These are phyloP conservation scores for Picea abies DNA, from an alignment of 83 land plant genomes.

Conservation along the genomic window DNA sequence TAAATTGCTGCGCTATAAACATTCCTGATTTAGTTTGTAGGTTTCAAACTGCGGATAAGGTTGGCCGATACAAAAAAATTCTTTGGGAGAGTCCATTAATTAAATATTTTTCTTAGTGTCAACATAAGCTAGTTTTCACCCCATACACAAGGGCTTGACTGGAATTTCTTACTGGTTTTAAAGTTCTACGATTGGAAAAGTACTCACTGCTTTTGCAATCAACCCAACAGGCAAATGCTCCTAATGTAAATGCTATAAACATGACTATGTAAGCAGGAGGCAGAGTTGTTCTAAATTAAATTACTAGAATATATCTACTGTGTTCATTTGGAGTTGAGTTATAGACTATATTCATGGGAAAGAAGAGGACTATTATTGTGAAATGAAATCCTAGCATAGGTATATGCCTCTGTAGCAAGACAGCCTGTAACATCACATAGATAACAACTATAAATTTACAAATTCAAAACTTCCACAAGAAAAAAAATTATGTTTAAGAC, in stretches of 20 bases:
- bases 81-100: neutral
- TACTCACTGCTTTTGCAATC: neutral
- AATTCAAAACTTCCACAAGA: no score
- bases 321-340: no score
- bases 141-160: neutral
- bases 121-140: neutral
- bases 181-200: neutral
- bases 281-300: neutral
- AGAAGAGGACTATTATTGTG: no score
- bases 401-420: no score
- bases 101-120: neutral
- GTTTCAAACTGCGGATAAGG: no score
- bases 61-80: no score
- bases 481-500: no score
- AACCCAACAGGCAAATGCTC: neutral
- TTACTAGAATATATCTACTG: no score
- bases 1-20: no score
- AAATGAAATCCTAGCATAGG: neutral
- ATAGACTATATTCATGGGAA: neutral
- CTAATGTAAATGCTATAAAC: neutral
- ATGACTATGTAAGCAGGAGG: neutral
- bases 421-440: no score
- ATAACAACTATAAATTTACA: no score
- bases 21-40: no score
- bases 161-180: neutral